Base-by-base conservation (phyloP, 192 early-diverging fungal species). In the Neocallimastix lanati region DNA sequence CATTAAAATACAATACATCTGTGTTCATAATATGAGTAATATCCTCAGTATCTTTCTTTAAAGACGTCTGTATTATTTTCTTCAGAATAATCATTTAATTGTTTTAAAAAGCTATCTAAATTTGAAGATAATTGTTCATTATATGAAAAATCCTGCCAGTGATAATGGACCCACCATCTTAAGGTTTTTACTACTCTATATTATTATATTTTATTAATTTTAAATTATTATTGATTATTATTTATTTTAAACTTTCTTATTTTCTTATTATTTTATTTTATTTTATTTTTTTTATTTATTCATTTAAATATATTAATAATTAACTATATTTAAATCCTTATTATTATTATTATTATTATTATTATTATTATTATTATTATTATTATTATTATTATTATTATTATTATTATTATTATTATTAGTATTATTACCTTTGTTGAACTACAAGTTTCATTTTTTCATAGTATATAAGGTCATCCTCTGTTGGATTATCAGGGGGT, bases 121-220 rank as follows among this genome's bases (percentile, higher is more conserved):
- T 86, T 83, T 16, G 80, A 78, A 76, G 84, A 82, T 29, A 90
- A 40, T 33, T 82, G 78, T 35, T 81, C 80, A 81, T 83, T 82
- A 4, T 86, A 82, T 15, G 84, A 88, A 82, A 89, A 90, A 80
- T 90, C 89, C 76, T 88, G 87, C 86, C 88, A 90, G 77, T 88
- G 86, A 36, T 86, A 78, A 40, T 87, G 79, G 15, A 85, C 85
- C 89, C 89, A 90, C 80, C 82, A 82, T 29, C 82, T 83, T 37
- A 88, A 78, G 13, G 83, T 78, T 11, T 76, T 40, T 9, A 90
- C 33, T 21, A 89, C 88, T 67, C 89, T 88, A 67, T 25, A 77
- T 29, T n/a, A 2, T 81, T 33, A 13, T n/a, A n/a, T n/a, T n/a
- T n/a, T n/a, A n/a, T n/a, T n/a, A n/a, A n/a, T n/a, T n/a, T n/a